Base-by-base conservation (phyloP, 2,329 filamentous ascomycete species). In the Orbilia brochopaga region DNA sequence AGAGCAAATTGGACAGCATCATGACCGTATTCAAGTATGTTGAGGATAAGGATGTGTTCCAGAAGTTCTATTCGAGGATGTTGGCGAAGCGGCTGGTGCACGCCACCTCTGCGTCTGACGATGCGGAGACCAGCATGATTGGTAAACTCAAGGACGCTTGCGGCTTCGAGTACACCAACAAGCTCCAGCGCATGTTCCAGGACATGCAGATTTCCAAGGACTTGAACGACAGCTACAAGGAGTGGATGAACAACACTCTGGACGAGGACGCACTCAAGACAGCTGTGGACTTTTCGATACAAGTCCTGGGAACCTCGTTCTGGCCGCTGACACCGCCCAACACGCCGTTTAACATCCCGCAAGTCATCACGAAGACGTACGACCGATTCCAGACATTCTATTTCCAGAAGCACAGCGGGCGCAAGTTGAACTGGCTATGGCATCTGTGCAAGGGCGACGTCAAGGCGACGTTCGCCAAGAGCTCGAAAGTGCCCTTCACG, bases 21-120 rank as follows among this genome's bases (percentile, higher is more conserved):
- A 99, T 99, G 94, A 97, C 93, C 1, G 91, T 99, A 62, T 99
- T 99, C 86, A 97, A 97, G 82, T 99, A 99, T 81, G 97, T 99
- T 74, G 94, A 99, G 79, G 95, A 99, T 81, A 99, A 99, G 84
- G 94, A 99, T 78, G 95, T 99, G 3, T 99, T 99, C 85, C 94
- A 97, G 80, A 99, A 97, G 80, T 99, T 97, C 81, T 99, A 99
- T 81, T 96, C 93, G 1, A 90, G 92, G 74, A 96, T 96, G 88
- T 83, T 99, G 76, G 94, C 94, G 55, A 91, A 96, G 79, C 91
- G 94, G 77, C 83, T 99, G 62, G 94, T 99, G 17, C 91, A 97
- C 80, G 92, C 90, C 79, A 97, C 90, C 79, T 97, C 94, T 0
- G 94, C 94, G 1, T 97, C 92, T 1, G 92, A 96, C 76, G 94